Evolutionary conservation across 441 rosid genomes (phyloP), one percentile per base, ranked within the genome.

Genomic region (Gossypium lobatum): DNA sequence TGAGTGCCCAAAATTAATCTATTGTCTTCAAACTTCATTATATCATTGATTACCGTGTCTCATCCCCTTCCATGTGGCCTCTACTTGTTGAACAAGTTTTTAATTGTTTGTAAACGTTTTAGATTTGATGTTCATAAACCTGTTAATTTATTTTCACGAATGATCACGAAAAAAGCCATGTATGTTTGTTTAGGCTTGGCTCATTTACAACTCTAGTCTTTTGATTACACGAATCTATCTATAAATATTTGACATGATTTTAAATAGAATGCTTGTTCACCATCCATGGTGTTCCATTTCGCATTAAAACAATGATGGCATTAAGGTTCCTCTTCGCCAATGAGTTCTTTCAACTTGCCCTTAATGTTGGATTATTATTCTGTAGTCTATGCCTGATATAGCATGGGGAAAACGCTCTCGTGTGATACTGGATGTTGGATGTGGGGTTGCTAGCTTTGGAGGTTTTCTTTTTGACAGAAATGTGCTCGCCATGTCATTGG

Each of bases 371-470:
- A 42, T 64, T 64, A 64, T 64, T 64, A 39, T 17, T 70, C 73
- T 87, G 78, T 87, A 95, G 99, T 86, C 97, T 83, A 87, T 89
- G 64, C 85, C 89, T 73, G 95, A 82, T 50, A 82, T 95, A 76
- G 93, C 93, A 18, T 95, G 98, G 99, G 98, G 98, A 73, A 91
- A 86, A 73, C 89, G 81, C 45, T 75, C 96, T 50, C 95, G 97
- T 20, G 97, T 95, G 53, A 61, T 91, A 72, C 82, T 95, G 87
- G 99, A 95, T 80, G 98, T 95, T 79, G 99, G 99, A 78, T 95
- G 98, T 78, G 98, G 97, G 60, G 99, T 91, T 75, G 98, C 99
- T 72, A 93, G 99, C 80, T 93, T 95, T 75, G 98, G 98, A 70
- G 98, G 96, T 73, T 95, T 73, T 80, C 95, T 94, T 57, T 94